Base-by-base conservation (phyloP, 257 asterid genomes). In the Dorcoceras hygrometricum region DNA sequence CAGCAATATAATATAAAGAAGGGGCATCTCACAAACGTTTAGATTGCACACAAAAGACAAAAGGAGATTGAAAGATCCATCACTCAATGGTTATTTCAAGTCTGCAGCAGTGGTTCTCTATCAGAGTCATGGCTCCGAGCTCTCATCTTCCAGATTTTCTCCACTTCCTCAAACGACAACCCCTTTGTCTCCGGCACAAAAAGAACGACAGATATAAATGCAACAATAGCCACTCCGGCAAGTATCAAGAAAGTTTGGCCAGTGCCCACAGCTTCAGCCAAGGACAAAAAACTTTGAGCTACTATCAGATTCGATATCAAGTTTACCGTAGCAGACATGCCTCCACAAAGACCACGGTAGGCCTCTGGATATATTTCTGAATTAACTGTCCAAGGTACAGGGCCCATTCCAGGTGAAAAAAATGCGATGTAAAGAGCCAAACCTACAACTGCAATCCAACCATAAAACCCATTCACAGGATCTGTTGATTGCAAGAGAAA, bases 251-350 rank as follows among this genome's bases (percentile, higher is more conserved):
- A 92, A 4, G 96, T 87, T 0, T 72, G 60, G 28, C 97, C 96
- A 0, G 78, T 63, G 6, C 98, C 98, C 16, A 81, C 72, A 18
- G 86, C 91, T 29, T 80, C 87, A 0, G 90, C 90, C 22, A 89
- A 36, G 8, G 97, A 86, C 14, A 92, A 84, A 76, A 92, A 92
- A 59, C 90, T 84, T 23, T 89, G 95, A 0, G 97, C 89, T 2
- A 92, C 98, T 12, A 92, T 74, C 23, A 92, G 86, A 75, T 92
- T 92, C 1, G 97, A 89, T 62, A 86, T 71, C 98, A 96, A 92
- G 67, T 92, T 92, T 64, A 92, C 93, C 1, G 97, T 92, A 22
- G 98, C 98, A 0, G 98, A 86, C 97, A 92, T 92, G 32, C 98
- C 98, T 9, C 96, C 95, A 63, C 98, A 92, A 3, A 83, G 63